Conservation (phyloP, 78 protist genomes). For the Pigoraptor vietnamica region DNA sequence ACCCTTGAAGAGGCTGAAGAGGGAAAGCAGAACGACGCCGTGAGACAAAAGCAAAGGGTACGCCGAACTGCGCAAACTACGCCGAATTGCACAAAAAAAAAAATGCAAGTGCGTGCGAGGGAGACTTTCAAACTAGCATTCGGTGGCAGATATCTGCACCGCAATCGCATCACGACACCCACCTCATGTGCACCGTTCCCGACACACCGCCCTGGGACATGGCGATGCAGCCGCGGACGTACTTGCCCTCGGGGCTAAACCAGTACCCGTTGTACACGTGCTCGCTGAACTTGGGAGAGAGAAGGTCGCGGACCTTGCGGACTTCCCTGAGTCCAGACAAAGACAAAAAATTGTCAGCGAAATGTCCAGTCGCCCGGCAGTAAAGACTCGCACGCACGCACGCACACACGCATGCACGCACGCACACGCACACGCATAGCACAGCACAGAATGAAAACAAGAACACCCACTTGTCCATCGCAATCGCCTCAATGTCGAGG, state of each 20-base stretch:
- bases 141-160: too few species aligned
- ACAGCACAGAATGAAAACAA: background rate
- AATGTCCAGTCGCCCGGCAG: too few species aligned
- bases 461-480: background rate
- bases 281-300: background rate
- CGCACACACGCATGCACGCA: background rate
- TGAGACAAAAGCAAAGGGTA: background rate
- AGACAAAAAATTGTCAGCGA: background rate
- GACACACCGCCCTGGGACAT: background rate
- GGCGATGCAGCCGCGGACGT: background rate
- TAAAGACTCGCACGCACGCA: too few species aligned
- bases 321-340: background rate
- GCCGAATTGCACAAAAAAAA: too few species aligned
- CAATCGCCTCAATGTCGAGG: slow-evolving; percentile 41
- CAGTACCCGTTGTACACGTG: background rate
- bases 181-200: background rate
- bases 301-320: background rate
- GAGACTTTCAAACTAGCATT: too few species aligned
- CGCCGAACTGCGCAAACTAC: background rate
- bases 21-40: background rate
- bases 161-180: too few species aligned
- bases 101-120: background rate
- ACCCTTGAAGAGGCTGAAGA: background rate
- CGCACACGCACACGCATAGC: background rate
- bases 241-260: background rate